A percentile compares a stretch with the other conserved stretches of the same genome.
Conservation (phyloP, 1,284 basidiomycete species). For the Tylopilus orsonianus region DNA sequence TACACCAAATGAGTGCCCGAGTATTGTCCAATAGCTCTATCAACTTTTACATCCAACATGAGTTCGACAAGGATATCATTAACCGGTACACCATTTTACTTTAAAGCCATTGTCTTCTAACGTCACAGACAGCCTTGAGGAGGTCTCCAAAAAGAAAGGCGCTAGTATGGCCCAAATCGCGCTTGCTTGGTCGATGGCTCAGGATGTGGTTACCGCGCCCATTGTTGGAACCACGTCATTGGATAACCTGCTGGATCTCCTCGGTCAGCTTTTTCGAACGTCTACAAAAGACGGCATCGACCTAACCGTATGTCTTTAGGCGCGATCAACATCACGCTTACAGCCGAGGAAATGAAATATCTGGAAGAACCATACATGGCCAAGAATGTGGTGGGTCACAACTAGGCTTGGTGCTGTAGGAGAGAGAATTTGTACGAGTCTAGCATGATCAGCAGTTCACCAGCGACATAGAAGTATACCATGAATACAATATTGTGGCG, state of each 20-base stretch:
- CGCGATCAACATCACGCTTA: constrained; percentile 38
- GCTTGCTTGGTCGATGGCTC: constrained; percentile 43
- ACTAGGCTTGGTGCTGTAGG: background rate
- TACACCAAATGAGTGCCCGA: background rate
- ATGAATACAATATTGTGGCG: too few relatives aligned
- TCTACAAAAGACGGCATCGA: constrained; percentile 7
- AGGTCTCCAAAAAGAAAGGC: constrained; percentile 41
- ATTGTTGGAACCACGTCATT: constrained; percentile 45
- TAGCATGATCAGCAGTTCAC: background rate
- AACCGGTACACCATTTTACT: constrained; percentile 17
- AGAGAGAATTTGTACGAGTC: background rate
- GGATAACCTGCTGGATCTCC: constrained; percentile 40
- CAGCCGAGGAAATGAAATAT: constrained; percentile 43
- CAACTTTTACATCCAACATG: constrained; percentile 22
- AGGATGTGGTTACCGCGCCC: constrained; percentile 39
- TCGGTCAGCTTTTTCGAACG: constrained; percentile 31
- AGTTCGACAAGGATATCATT: constrained; percentile 25
- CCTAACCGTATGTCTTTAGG: constrained; percentile 15
- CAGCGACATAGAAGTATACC: too few relatives aligned
- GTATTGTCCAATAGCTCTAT: constrained; percentile 10
- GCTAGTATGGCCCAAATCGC: constrained; percentile 48
- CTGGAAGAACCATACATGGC: constrained; percentile 43
- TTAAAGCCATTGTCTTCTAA: background rate
- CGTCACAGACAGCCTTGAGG: constrained; percentile 34
- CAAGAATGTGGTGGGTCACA: constrained; percentile 31